phyloP scores from a whole-genome alignment of 768 basidiomycete species.

The Leccinum obscurum region DNA sequence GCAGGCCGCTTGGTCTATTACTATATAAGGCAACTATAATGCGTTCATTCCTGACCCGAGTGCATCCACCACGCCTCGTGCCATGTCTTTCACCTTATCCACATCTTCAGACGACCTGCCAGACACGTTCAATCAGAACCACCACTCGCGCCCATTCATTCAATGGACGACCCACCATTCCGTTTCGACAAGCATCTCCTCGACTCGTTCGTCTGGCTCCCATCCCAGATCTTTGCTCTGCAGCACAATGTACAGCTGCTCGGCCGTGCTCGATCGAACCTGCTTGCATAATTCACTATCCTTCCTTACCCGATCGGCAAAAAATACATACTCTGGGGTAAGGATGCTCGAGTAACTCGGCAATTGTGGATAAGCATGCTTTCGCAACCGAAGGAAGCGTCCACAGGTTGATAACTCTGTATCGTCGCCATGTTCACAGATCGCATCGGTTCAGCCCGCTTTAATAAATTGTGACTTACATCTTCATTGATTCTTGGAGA shows the following conservation, averaged over 20 bases:
- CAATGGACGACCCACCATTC: constrained; percentile 59
- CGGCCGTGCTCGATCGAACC: constrained; percentile 81
- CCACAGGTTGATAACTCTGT: constrained; percentile 68
- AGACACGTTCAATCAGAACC: constrained; percentile 30
- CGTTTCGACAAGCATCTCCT: constrained; percentile 75
- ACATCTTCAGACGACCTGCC: constrained; percentile 51
- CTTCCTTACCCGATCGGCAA: constrained; percentile 10
- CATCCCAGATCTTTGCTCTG: constrained; percentile 66
- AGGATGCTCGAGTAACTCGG: constrained; percentile 69
- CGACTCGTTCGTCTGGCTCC: constrained; percentile 60
- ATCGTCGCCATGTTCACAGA: constrained; percentile 13
- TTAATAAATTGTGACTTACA: constrained; percentile 51
- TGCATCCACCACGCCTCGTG: constrained; percentile 41
- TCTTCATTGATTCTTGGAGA: constrained; percentile 79
- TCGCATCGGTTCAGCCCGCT: constrained; percentile 12
- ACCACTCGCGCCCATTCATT: constrained; percentile 13
- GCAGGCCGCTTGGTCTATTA: background rate
- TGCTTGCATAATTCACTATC: constrained; percentile 31
- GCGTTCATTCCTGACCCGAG: constrained; percentile 35
- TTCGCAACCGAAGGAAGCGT: constrained; percentile 45
- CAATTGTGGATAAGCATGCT: constrained; percentile 46
- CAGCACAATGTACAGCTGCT: constrained; percentile 76
- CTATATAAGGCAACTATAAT: constrained; percentile 17
- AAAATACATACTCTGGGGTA: constrained; percentile 69
- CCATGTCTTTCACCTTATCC: constrained; percentile 39